Percentiles rank a stretch among this genome's conserved stretches.
These are phyloP conservation scores for Neofusicoccum sp. DNA, from an alignment of 2,329 filamentous ascomycete genomes.

Conservation along the genomic window DNA sequence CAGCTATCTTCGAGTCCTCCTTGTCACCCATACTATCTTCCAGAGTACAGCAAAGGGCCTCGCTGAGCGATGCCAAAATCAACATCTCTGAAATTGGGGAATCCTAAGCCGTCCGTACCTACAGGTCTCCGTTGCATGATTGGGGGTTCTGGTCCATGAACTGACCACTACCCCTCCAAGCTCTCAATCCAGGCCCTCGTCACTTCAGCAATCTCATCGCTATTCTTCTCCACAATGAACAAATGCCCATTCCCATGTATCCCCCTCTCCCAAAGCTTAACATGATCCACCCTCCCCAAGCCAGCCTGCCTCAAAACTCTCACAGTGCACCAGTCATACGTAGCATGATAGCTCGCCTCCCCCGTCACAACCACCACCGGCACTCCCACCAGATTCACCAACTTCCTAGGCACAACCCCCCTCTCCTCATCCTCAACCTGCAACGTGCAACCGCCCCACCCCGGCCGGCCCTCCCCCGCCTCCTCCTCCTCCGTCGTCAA, in stretches of 20 bases:
- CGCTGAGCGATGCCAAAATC: not conserved
- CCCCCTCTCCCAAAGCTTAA: not conserved
- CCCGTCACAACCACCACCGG: not conserved
- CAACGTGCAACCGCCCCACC: not conserved
- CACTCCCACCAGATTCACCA: not conserved
- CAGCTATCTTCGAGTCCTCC: not conserved
- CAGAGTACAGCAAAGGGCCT: not conserved
- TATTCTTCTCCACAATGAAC: conserved; percentile 3
- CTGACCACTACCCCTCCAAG: not conserved
- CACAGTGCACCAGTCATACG: not conserved
- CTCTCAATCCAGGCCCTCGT: not conserved
- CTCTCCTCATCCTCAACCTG: not conserved
- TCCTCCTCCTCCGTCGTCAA: not conserved
- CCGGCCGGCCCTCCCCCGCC: not conserved
- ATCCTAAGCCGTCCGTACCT: not conserved
- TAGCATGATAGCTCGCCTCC: not conserved
- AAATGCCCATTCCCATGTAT: not conserved
- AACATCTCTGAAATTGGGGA: not conserved
- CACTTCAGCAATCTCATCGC: conserved; percentile 4
- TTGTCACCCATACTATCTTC: not conserved
- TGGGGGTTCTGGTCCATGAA: not conserved
- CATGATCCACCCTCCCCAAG: not conserved
- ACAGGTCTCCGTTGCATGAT: not conserved
- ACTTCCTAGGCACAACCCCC: not conserved
- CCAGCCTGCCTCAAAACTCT: not conserved